Base-by-base conservation (phyloP, 1,139 yeast species). In the Pichia sp. region DNA sequence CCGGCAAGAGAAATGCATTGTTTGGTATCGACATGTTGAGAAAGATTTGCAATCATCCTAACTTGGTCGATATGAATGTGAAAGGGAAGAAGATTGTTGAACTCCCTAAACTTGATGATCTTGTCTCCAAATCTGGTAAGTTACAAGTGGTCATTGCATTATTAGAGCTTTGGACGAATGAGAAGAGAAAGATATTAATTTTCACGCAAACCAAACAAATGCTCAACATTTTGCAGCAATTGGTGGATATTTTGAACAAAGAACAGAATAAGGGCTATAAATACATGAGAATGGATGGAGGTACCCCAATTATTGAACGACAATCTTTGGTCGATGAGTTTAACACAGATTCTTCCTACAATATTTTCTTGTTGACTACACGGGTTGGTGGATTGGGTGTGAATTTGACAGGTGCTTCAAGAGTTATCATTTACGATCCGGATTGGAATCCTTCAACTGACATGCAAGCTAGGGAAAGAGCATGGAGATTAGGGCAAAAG, bases 371-470 rank as follows among this genome's bases (percentile, higher is more conserved):
- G 22, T 63, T 91, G 30, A 91, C 98, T 0, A 91, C 98, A 0
- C 74, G 91, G 52, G 98, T 91, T 3, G 98, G 98, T 19, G 98
- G 98, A 0, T 64, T 91, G 30, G 98, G 98, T 17, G 85, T 91
- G 2, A 91, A 91, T 56, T 60, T 91, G 33, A 91, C 96, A 0
- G 97, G 97, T 5, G 98, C 98, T 0, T 91, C 87, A 50, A 63
- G 98, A 35, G 96, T 91, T 6, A 86, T 91, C 15, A 91, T 91
- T 14, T 91, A 71, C 55, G 98, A 91, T 53, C 98, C 98, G 0
- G 98, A 91, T 57, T 91, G 98, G 98, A 91, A 91, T 53, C 98
- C 98, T 0, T 86, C 96, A 1, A 91, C 97, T 0, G 98, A 91
- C 63, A 72, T 91, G 45, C 98, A 91, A 58, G 98, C 98, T 0